A percentile compares a stretch with the other conserved stretches of the same genome.
Evolutionary conservation across 192 early-diverging fungal species (phyloP).

Genomic region (Physocladia obscura): DNA sequence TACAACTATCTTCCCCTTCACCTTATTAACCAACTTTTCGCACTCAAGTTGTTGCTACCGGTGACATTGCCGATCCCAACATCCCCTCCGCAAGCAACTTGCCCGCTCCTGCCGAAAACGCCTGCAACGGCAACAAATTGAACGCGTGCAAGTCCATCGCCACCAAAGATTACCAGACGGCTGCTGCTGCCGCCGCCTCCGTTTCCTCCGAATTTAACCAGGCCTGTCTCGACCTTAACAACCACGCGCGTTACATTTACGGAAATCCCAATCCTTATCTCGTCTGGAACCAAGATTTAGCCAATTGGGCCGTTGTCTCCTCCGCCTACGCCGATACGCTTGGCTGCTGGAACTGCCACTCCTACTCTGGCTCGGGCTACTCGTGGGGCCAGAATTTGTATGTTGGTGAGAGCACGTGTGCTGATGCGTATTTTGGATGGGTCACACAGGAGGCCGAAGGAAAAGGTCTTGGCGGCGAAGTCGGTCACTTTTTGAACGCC

Average conservation of each 20-base stretch:
- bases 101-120: not conserved
- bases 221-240: not conserved
- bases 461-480: not conserved
- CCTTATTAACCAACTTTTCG: no score
- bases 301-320: not conserved
- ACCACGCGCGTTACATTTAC: not conserved
- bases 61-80: not conserved
- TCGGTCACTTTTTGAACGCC: conserved; percentile 7
- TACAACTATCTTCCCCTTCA: no score
- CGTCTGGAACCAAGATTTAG: not conserved
- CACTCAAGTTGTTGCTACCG: not conserved
- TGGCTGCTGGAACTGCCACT: not conserved
- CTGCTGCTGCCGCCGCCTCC: not conserved
- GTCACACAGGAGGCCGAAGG: conserved; percentile 4
- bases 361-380: not conserved
- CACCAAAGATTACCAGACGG: not conserved
- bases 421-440: conserved; percentile 11
- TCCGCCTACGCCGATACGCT: not conserved
- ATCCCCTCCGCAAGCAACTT: not conserved
- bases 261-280: not conserved
- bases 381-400: conserved; percentile 9
- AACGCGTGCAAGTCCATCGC: not conserved
- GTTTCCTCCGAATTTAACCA: not conserved
- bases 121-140: not conserved
- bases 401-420: not conserved